Base-by-base conservation (phyloP, 805 yeast species). In the Metschnikowia gelsemii region DNA sequence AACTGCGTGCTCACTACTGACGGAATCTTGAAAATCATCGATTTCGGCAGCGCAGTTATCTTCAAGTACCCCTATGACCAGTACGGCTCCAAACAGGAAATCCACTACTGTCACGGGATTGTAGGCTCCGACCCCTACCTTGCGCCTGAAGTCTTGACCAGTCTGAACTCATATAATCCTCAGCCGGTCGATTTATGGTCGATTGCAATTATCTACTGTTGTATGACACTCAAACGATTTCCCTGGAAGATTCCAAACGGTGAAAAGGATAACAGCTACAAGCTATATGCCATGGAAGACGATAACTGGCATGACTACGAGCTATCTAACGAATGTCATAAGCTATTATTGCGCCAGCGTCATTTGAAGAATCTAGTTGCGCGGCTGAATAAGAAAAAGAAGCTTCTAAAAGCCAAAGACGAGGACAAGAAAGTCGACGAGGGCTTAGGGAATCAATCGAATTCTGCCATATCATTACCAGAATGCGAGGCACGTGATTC, bases 61-160 rank as follows among this genome's bases (percentile, higher is more conserved):
- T 86, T 84, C 65, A 81, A 79, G 53, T 84, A 84, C 55, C 93
- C 93, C 3, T 82, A 50, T 38, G 62, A 85, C 80, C 52, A 75
- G 72, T 31, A 73, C 72, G 27, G 65, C 74, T 70, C 72, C 56
- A 79, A 86, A 22, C 55, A 49, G 45, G 52, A 46, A 13, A 51
- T 59, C 20, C 61, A 57, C 37, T 41, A 52, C 38, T 57, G 61
- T 7, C 87, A 79, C 53, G 93, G 93, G 5, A 76, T 86, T 46
- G 90, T 85, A 42, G 95, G 95, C 9, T 80, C 87, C 12, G 95
- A 86, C 63, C 95, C 95, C 8, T 86, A 86, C 59, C 71, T 86
- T 52, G 93, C 93, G 1, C 95, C 95, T 0, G 95, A 86, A 62
- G 90, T 84, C 13, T 67, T 59, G 40, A 51, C 83, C 39, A 73